phyloP scores from a whole-genome alignment of 2,329 filamentous ascomycete species.

The Apiospora marii region DNA sequence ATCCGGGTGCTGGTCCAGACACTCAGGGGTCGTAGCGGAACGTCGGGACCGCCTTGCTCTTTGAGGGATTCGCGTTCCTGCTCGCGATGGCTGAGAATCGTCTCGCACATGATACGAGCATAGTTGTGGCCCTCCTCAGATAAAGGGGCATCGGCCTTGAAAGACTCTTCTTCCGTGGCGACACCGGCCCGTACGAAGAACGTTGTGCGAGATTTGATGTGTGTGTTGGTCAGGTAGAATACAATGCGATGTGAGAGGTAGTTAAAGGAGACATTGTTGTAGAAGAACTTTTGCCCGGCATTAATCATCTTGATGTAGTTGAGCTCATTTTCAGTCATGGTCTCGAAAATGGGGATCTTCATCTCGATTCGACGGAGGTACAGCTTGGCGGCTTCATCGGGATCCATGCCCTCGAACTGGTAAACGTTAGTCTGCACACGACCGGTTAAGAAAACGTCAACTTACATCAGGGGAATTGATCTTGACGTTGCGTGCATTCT shows the following conservation, averaged over 20 bases:
- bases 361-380: conserved; percentile 90
- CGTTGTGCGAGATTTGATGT: conserved; percentile 93
- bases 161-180: conserved; percentile 87
- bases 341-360: conserved; percentile 95
- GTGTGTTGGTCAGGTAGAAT: conserved; percentile 96
- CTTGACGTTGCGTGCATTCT: conserved; percentile 97
- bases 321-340: conserved; percentile 91
- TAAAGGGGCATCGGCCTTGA: conserved; percentile 87
- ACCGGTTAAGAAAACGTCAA: conserved; percentile 27
- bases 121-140: conserved; percentile 84
- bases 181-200: conserved; percentile 92
- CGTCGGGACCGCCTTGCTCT: conserved; percentile 70
- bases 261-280: conserved; percentile 97
- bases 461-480: conserved; percentile 93
- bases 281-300: conserved; percentile 88
- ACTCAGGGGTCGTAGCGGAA: conserved; percentile 79
- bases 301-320: conserved; percentile 99
- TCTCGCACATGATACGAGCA: conserved; percentile 84
- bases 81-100: conserved; percentile 82
- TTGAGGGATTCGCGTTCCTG: conserved; percentile 77
- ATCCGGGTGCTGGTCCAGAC: conserved; percentile 96
- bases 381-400: conserved; percentile 89
- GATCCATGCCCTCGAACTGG: conserved; percentile 88
- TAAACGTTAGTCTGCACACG: conserved; percentile 13
- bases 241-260: conserved; percentile 97